Percentiles rank a stretch among this genome's conserved stretches.
Evolutionary conservation across 2,329 filamentous ascomycete genomes (phyloP).

Genomic region (Colletotrichum sp.): DNA sequence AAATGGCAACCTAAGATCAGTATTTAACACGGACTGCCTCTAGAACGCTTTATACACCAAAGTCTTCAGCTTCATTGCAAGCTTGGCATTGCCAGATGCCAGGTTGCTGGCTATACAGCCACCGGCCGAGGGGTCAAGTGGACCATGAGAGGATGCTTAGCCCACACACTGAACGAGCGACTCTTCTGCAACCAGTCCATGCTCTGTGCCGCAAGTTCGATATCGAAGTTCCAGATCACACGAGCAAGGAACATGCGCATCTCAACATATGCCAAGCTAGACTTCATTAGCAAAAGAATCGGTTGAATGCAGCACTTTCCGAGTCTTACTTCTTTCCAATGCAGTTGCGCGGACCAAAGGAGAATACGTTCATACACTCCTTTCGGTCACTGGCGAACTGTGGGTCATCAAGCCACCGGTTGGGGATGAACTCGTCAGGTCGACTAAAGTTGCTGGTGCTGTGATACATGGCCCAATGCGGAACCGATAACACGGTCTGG

Average conservation of each 20-base stretch:
- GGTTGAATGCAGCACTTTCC: neutral
- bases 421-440: neutral
- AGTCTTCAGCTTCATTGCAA: neutral
- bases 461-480: neutral
- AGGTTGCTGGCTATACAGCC: neutral
- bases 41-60: neutral
- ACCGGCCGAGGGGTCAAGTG: neutral
- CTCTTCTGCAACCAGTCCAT: neutral
- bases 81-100: neutral
- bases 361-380: constrained; percentile 50
- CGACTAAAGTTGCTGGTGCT: neutral
- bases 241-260: neutral
- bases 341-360: constrained; percentile 51
- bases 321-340: constrained; percentile 50
- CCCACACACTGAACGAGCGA: neutral
- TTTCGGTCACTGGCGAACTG: constrained; percentile 32
- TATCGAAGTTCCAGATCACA: neutral
- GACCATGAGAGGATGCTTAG: neutral
- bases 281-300: neutral
- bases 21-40: neutral
- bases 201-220: neutral
- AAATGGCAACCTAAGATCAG: neutral
- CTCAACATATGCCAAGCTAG: neutral
- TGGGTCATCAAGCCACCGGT: neutral
- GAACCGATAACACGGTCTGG: neutral